Conservation (phyloP, 208 protist genomes). For the Crithidia mellificae region DNA sequence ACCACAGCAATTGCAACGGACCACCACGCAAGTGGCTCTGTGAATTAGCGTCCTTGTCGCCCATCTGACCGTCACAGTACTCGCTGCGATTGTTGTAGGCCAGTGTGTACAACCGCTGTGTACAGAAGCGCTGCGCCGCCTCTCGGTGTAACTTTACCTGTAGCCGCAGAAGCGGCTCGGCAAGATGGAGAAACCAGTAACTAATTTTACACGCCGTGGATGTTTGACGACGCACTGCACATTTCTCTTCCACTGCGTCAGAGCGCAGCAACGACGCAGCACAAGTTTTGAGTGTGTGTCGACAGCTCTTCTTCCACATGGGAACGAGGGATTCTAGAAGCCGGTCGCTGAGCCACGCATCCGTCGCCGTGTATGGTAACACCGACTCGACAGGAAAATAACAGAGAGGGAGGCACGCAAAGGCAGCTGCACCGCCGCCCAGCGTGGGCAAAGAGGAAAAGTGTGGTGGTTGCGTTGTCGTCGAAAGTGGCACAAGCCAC, state of each 20-base stretch:
- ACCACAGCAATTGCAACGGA: too few relatives aligned
- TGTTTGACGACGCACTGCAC: background rate
- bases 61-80: background rate
- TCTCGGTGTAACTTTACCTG: conserved; percentile 11
- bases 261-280: background rate
- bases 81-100: background rate
- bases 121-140: conserved; percentile 22
- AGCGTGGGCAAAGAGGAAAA: background rate
- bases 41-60: background rate
- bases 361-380: conserved; percentile 46
- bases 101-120: conserved; percentile 13
- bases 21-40: too few relatives aligned
- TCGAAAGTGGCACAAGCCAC: conserved; percentile 34
- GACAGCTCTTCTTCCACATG: conserved; percentile 13
- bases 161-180: conserved; percentile 10
- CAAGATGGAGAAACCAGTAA: conserved; percentile 39
- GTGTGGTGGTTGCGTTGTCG: too few relatives aligned
- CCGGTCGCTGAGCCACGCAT: conserved; percentile 50
- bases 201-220: conserved; percentile 15
- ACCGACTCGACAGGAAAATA: conserved; percentile 71
- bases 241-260: too few relatives aligned
- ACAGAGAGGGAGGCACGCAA: conserved; percentile 66
- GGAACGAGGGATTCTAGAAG: conserved; percentile 19
- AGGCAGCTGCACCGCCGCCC: too few relatives aligned
- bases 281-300: background rate